Conservation (phyloP, 495 filamentous ascomycete species). For the Aspergillus affinis region DNA sequence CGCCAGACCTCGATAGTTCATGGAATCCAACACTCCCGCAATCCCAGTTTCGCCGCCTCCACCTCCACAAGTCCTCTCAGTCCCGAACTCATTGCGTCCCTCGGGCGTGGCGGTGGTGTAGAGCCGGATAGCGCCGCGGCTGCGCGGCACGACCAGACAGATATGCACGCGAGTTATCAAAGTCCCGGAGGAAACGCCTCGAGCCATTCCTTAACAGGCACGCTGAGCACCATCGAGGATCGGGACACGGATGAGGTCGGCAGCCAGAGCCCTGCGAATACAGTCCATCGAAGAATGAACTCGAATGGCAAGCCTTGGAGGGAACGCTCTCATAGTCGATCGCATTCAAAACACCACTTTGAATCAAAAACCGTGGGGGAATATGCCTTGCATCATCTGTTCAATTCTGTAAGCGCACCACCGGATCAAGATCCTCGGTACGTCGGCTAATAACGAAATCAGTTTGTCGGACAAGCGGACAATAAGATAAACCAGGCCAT, state of each 20-base stretch:
- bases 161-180: slow-evolving; percentile 28
- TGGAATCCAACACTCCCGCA: slow-evolving; percentile 90
- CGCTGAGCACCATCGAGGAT: slow-evolving; percentile 44
- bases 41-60: slow-evolving; percentile 66
- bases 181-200: slow-evolving; percentile 24
- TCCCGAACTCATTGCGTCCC: slow-evolving; percentile 77
- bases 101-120: slow-evolving; percentile 38
- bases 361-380: slow-evolving; percentile 91
- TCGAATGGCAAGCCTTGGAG: slow-evolving; percentile 63
- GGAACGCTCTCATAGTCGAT: slow-evolving; percentile 75
- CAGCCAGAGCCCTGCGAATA: slow-evolving; percentile 25
- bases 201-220: slow-evolving; percentile 27
- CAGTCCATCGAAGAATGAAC: slow-evolving; percentile 39
- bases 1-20: slow-evolving; percentile 93
- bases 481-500: slow-evolving; percentile 88
- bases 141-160: slow-evolving; percentile 34
- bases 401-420: slow-evolving; percentile 69
- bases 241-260: slow-evolving; percentile 29
- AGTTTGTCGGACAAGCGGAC: slow-evolving; percentile 79
- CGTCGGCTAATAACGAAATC: slow-evolving; percentile 16
- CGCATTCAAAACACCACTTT: slow-evolving; percentile 74
- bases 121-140: slow-evolving; percentile 25
- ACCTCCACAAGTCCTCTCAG: slow-evolving; percentile 75
- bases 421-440: background rate
- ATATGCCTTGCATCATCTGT: slow-evolving; percentile 93